Conservation (phyloP, 1,139 yeast species). For the Waltiozyma sp. region DNA sequence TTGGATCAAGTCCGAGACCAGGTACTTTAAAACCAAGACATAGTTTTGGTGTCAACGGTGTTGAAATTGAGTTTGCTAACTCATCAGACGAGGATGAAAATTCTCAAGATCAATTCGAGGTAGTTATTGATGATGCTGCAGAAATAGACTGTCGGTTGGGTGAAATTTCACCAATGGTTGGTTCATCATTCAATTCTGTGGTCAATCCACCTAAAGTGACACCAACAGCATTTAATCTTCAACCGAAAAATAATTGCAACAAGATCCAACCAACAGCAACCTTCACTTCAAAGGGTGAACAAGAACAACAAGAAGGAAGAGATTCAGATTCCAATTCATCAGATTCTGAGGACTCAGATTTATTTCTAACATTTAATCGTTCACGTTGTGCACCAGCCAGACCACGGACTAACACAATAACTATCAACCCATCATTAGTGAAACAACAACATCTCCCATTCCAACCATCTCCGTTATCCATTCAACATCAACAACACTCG, state of each 20-base stretch:
- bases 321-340: background rate
- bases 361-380: constrained; percentile 4
- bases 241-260: constrained; percentile 18
- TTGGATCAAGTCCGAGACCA: background rate
- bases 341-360: constrained; percentile 5
- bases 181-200: constrained; percentile 34
- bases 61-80: constrained; percentile 10
- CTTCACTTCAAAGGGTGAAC: too few relatives aligned
- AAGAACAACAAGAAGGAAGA: background rate
- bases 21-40: background rate
- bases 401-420: constrained; percentile 6
- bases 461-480: background rate
- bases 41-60: background rate
- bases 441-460: background rate
- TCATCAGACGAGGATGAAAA: constrained; percentile 6
- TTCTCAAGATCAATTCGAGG: background rate
- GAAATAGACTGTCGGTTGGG: constrained; percentile 23
- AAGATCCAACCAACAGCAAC: background rate
- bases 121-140: constrained; percentile 1
- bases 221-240: constrained; percentile 24
- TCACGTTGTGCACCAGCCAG: constrained; percentile 3
- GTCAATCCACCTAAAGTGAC: background rate
- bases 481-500: constrained; percentile 21
- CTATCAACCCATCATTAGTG: background rate
- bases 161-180: constrained; percentile 21